A percentile compares a stretch with the other conserved stretches of the same genome.
Evolutionary conservation across 164 flowering plant genomes (phyloP).

Genomic region (Buxus sempervirens): DNA sequence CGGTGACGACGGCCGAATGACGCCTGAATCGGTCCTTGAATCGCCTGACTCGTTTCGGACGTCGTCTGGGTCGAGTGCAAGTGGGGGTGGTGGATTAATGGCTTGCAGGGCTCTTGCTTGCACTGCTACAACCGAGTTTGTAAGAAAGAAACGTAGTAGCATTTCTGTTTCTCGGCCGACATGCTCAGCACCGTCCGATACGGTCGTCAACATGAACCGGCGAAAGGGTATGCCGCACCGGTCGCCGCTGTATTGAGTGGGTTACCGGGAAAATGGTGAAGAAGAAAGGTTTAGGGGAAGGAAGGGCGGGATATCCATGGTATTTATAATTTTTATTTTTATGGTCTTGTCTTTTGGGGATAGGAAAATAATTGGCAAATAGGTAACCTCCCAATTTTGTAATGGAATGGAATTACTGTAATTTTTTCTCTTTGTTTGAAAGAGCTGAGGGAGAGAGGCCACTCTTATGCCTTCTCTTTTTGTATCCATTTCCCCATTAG

Average conservation of each 20-base stretch:
- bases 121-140: slow-evolving; percentile 65
- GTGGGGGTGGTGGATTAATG: slow-evolving; percentile 35
- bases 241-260: slow-evolving; percentile 55
- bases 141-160: slow-evolving; percentile 61
- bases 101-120: slow-evolving; percentile 34
- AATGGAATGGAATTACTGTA: slow-evolving; percentile 6
- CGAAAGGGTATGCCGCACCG: slow-evolving; percentile 69
- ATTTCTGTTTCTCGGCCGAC: slow-evolving; percentile 30
- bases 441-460: too few species aligned
- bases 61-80: slow-evolving; percentile 39
- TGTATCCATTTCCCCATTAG: too few species aligned
- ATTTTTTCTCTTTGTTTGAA: too few species aligned
- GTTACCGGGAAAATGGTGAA: not conserved
- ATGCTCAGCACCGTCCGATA: slow-evolving; percentile 29
- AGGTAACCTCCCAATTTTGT: slow-evolving; percentile 38
- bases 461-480: too few species aligned
- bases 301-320: slow-evolving; percentile 7
- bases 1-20: slow-evolving; percentile 51
- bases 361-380: not conserved
- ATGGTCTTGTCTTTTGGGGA: slow-evolving; percentile 17
- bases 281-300: not conserved
- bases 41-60: slow-evolving; percentile 37
- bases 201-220: slow-evolving; percentile 38
- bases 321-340: slow-evolving; percentile 1
- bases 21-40: slow-evolving; percentile 70